These are phyloP conservation scores for Chrysoporthe deuterocubensis DNA, from an alignment of 2,329 filamentous ascomycete genomes.

Conservation along the genomic window DNA sequence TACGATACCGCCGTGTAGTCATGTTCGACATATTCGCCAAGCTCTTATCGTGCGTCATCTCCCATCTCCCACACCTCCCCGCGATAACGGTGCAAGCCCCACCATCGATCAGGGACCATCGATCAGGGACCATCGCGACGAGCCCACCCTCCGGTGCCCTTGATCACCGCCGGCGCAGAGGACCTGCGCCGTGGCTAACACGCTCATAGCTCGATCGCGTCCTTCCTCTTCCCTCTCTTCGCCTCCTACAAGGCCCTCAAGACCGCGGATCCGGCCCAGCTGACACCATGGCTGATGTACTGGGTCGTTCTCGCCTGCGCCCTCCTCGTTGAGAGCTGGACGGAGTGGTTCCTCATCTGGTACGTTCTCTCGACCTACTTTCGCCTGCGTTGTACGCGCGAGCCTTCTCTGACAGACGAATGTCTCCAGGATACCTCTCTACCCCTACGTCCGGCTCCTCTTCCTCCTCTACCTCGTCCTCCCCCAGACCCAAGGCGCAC, in stretches of 20 bases:
- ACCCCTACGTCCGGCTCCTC: constrained; percentile 84
- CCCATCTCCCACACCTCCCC: constrained; percentile 30
- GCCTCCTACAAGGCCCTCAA: constrained; percentile 98
- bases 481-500: constrained; percentile 95
- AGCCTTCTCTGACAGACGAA: constrained; percentile 5
- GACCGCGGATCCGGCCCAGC: constrained; percentile 83
- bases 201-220: constrained; percentile 72
- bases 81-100: constrained; percentile 22
- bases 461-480: constrained; percentile 93
- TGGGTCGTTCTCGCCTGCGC: constrained; percentile 90
- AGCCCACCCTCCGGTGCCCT: constrained; percentile 20
- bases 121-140: constrained; percentile 8
- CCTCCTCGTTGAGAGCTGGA: constrained; percentile 83
- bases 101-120: constrained; percentile 29
- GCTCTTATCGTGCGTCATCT: constrained; percentile 70
- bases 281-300: constrained; percentile 99
- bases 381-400: background rate
- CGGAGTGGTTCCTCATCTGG: constrained; percentile 85
- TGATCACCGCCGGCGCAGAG: constrained; percentile 12
- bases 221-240: constrained; percentile 93
- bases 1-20: constrained; percentile 31
- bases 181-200: constrained; percentile 18
- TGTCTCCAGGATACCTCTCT: constrained; percentile 77
- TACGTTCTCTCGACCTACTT: constrained; percentile 39
- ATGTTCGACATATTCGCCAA: constrained; percentile 83